A percentile compares a stretch with the other conserved stretches of the same genome.
phyloP scores from a whole-genome alignment of 202 grass and related monocot species.

The Schoenoplectus tabernaemontani region DNA sequence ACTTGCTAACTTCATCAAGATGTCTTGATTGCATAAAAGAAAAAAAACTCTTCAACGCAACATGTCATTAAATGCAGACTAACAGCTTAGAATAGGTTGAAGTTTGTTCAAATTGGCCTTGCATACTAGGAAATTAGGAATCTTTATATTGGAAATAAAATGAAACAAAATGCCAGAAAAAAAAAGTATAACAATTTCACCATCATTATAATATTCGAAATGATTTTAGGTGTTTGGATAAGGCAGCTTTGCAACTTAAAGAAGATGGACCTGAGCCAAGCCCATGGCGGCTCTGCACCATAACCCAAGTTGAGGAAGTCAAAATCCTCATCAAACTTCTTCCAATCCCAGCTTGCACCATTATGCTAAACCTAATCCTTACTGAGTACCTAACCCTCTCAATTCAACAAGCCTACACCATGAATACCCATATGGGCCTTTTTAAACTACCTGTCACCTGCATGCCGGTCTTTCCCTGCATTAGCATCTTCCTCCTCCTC shows the following conservation, averaged over 20 bases:
- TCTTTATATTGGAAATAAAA: background rate
- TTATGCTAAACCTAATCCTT: conserved; percentile 70
- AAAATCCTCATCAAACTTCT: conserved; percentile 78
- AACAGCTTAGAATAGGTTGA: background rate
- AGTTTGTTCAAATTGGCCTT: background rate
- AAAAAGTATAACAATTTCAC: background rate
- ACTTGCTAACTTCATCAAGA: too few relatives aligned
- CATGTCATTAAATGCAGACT: background rate
- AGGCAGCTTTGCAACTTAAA: conserved; percentile 58
- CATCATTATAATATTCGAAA: background rate
- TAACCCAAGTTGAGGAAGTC: conserved; percentile 89
- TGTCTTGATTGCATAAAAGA: too few relatives aligned
- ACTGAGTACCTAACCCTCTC: conserved; percentile 92
- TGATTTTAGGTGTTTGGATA: conserved; percentile 55
- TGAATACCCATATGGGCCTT: conserved; percentile 56
- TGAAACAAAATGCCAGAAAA: background rate
- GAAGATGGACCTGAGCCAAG: conserved; percentile 11
- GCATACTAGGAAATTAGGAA: too few relatives aligned
- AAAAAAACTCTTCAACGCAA: too few relatives aligned
- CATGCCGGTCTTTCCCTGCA: conserved; percentile 85
- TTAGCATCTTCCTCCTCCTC: conserved; percentile 78
- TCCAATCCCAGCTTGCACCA: conserved; percentile 68
- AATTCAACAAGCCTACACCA: conserved; percentile 84
- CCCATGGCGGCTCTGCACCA: conserved; percentile 72
- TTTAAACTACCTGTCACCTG: conserved; percentile 67